Base-by-base conservation (phyloP, 768 basidiomycete genomes). In the Sporobolomyces pararoseus region DNA sequence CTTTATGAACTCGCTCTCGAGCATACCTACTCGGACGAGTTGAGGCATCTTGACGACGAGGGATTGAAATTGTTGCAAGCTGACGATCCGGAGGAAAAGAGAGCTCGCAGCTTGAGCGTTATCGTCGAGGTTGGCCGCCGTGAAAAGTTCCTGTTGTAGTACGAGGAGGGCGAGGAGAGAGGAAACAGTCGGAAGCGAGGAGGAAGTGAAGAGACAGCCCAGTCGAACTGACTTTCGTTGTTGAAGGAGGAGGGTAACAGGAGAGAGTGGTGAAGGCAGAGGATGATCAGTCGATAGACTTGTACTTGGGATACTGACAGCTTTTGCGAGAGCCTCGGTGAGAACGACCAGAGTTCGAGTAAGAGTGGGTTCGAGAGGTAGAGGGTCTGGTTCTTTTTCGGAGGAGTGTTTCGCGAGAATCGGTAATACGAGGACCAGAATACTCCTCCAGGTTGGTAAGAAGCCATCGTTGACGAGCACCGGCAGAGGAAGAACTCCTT, bases 111-210 rank as follows among this genome's bases (percentile, higher is more conserved):
- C 23, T 4, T 67, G 42, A 29, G 63, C 62, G 4, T 54, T 13
- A n/a, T 70, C 66, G 47, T 9, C 0, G 7, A 39, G 21, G 0
- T 7, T 49, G 10, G 46, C 44, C n/a, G 47, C 21, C 13, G 31
- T 39, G 10, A 34, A 42, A 10, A 61, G 42, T 25, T 74, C 73
- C 17, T 67, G 68, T 50, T 71, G 64, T 1, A 74, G 23, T 32
- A 65, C 53, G 65, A 70, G 65, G 10, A 70, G 29, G 16, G 73
- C 51, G 54, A 74, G 57, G 3, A 61, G 42, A 3, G 52, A 59
- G 0, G 65, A 59, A 42, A 74, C 32, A 19, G 52, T 19, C 1
- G 66, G 32, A 16, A 74, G 59, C 21, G 42, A 27, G 3, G 42
- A 5, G 1, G 23, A 31, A 6, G 57, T 50, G 58, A 58, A 61